Base-by-base conservation (phyloP, 805 yeast species). In the Naumovozyma castellii region DNA sequence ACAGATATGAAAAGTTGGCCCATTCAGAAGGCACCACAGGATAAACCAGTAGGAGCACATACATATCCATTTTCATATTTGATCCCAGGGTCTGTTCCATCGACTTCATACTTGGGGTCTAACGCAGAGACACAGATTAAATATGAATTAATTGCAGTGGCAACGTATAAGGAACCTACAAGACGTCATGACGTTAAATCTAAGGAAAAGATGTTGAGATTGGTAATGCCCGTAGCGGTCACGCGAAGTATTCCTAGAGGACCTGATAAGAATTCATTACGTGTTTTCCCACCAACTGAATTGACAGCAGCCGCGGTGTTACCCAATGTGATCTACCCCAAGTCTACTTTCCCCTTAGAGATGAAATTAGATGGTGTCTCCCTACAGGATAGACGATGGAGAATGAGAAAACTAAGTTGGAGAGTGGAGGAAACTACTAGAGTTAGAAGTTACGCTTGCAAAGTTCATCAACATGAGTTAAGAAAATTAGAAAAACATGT, bases 281-380 rank as follows among this genome's bases (percentile, higher is more conserved):
- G 99, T 44, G 84, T 92, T 1, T 92, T 92, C 61, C 98, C 98
- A 1, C 97, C 99, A 5, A 90, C 97, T 0, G 84, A 82, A 33
- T 80, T 92, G 29, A 80, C 86, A 2, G 94, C 95, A 5, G 76
- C 82, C 19, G 92, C 94, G 6, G 82, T 80, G 13, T 66, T 92
- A 37, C 98, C 98, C 2, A 83, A 83, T 46, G 95, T 87, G 13
- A 73, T 84, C 25, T 84, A 84, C 59, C 97, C 97, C 10, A 80
- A 84, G 56, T 81, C 95, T 0, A 70, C 80, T 1, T 85, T 92
- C 54, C 82, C 92, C 0, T 70, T 90, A 17, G 97, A 87, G 54
- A 66, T 92, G 53, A 76, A 79, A 48, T 64, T 92, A 52, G 94
- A 86, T 50, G 83, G 86, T 42, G 74, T 84, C 5, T 60, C 73